Conservation (phyloP, 805 yeast genomes). For the Metschnikowia drakensbergensis region DNA sequence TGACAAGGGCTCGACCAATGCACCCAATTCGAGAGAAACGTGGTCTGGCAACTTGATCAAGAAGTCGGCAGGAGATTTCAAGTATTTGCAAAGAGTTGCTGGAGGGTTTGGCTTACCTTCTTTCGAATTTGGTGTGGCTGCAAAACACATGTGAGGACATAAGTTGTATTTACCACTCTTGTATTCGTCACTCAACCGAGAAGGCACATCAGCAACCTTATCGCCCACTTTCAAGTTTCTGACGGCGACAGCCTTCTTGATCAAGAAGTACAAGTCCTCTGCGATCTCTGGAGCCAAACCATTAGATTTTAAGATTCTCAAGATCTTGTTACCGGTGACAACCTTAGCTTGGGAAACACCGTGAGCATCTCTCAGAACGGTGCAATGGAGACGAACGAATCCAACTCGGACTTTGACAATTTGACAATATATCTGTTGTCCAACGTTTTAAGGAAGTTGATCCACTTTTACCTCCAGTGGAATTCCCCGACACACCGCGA, state of each 20-base stretch:
- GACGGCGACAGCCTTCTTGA: constrained; percentile 99
- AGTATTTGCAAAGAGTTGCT: constrained; percentile 74
- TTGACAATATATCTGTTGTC: constrained; percentile 89
- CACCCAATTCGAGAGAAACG: constrained; percentile 80
- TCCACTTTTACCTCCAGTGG: constrained; percentile 95
- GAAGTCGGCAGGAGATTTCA: constrained; percentile 75
- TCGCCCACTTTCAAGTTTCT: constrained; percentile 84
- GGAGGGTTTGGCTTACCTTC: constrained; percentile 66
- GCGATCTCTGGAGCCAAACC: constrained; percentile 99
- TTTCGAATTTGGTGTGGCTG: constrained; percentile 78
- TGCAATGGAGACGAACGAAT: constrained; percentile 91
- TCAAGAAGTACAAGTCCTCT: constrained; percentile 98
- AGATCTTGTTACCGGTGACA: constrained; percentile 98
- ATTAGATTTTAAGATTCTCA: constrained; percentile 98
- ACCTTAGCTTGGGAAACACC: constrained; percentile 98
- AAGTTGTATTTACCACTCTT: constrained; percentile 77
- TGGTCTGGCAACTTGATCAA: constrained; percentile 75
- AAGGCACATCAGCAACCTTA: constrained; percentile 82
- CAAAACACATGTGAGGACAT: constrained; percentile 83
- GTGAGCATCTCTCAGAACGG: constrained; percentile 99
- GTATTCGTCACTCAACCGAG: constrained; percentile 70
- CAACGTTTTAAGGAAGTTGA: constrained; percentile 88
- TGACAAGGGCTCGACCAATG: constrained; percentile 79
- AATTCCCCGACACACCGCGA: constrained; percentile 93
- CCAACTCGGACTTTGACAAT: constrained; percentile 80